Conservation (phyloP, 1,139 yeast genomes). For the Kodamaea derodonti region DNA sequence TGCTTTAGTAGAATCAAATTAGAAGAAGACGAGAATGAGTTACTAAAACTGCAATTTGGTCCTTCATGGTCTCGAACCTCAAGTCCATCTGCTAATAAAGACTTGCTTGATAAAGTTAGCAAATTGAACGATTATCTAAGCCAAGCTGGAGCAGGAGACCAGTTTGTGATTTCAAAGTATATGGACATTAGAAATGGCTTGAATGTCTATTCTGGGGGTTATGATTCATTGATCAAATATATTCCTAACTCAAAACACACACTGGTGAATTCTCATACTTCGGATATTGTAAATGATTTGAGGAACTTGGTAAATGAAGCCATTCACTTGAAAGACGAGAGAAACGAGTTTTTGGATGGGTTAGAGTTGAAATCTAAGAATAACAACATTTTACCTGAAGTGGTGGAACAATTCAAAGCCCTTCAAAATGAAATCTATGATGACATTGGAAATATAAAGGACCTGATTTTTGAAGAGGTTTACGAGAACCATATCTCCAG, state of each 20-base stretch:
- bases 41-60: constrained; percentile 26
- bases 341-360: constrained; percentile 38
- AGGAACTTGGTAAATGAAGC: constrained; percentile 28
- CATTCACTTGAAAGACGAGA: constrained; percentile 22
- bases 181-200: constrained; percentile 40
- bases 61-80: constrained; percentile 19
- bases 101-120: constrained; percentile 34
- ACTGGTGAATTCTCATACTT: constrained; percentile 38
- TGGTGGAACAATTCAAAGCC: constrained; percentile 41
- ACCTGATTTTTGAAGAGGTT: constrained; percentile 25
- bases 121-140: constrained; percentile 47
- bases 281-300: constrained; percentile 36
- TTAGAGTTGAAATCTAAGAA: constrained; percentile 45
- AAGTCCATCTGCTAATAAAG: constrained; percentile 36
- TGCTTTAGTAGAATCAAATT: constrained; percentile 44
- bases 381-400: constrained; percentile 47
- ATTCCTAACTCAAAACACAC: constrained; percentile 50
- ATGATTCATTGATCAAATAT: constrained; percentile 34
- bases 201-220: constrained; percentile 42
- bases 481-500: constrained; percentile 35
- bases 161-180: constrained; percentile 42
- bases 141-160: constrained; percentile 65
- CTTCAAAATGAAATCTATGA: constrained; percentile 16
- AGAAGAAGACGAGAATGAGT: constrained; percentile 56
- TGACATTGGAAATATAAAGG: constrained; percentile 20